Conservation (phyloP, 495 filamentous ascomycete genomes). For the Neurospora cerealis region DNA sequence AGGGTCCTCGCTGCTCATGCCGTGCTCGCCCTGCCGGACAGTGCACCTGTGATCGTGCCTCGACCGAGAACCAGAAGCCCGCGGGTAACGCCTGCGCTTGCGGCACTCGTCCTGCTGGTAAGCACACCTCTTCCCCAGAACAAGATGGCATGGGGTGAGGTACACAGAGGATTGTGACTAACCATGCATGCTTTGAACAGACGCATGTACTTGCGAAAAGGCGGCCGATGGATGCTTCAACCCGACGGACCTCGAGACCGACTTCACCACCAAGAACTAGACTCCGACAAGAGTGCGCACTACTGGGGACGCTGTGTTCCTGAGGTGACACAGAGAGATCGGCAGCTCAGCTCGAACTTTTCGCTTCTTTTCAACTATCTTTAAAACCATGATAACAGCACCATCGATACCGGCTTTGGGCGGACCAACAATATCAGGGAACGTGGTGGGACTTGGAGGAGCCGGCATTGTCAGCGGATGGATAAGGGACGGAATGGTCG, state of each 20-base stretch:
- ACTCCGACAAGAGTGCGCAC: background rate
- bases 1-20: constrained; percentile 78
- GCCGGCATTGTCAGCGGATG: background rate
- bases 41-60: constrained; percentile 72
- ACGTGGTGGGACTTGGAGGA: background rate
- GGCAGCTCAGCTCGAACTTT: background rate
- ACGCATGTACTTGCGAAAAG: constrained; percentile 78
- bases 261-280: constrained; percentile 64
- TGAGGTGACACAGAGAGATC: background rate
- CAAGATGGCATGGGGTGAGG: background rate
- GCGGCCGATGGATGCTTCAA: constrained; percentile 41
- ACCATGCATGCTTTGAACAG: constrained; percentile 27
- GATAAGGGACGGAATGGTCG: background rate
- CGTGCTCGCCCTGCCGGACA: constrained; percentile 62
- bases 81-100: constrained; percentile 55
- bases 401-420: background rate
- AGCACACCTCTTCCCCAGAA: constrained; percentile 13
- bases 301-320: background rate
- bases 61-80: constrained; percentile 57
- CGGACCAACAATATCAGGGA: background rate
- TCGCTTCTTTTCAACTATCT: background rate
- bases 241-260: constrained; percentile 54
- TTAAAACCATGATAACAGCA: background rate
- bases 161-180: background rate
- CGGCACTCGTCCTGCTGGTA: constrained; percentile 61